These are phyloP conservation scores for Jaltomata sinuosa DNA, from an alignment of 257 asterid species.

Conservation along the genomic window DNA sequence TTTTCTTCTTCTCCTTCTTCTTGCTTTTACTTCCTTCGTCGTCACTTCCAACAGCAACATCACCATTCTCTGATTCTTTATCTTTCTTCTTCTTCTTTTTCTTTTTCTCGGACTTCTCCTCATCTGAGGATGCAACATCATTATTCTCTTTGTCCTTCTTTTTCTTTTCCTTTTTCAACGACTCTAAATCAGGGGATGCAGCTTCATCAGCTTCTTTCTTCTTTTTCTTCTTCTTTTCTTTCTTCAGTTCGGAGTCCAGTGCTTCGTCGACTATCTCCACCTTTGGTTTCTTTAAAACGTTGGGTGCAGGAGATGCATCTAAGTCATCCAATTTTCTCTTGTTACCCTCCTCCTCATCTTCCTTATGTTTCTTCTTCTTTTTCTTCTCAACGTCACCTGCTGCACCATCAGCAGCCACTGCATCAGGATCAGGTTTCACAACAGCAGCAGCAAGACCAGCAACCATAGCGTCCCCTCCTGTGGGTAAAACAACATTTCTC, in stretches of 20 bases:
- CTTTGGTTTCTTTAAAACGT: conserved; percentile 50
- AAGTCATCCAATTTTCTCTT: conserved; percentile 54
- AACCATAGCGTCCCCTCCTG: conserved; percentile 62
- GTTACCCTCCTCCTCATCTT: conserved; percentile 31
- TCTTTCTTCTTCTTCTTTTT: conserved; percentile 33
- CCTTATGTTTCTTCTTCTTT: conserved; percentile 44
- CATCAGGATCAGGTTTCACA: conserved; percentile 1
- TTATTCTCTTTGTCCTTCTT: conserved; percentile 32
- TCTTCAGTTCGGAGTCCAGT: conserved; percentile 3
- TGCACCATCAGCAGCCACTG: conserved; percentile 17
- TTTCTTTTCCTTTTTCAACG: conserved; percentile 23
- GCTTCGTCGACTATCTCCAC: conserved; percentile 26
- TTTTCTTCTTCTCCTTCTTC: conserved; percentile 68
- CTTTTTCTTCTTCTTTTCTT: conserved; percentile 50
- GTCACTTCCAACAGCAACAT: conserved; percentile 19
- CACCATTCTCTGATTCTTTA: conserved; percentile 37
- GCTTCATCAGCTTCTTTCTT: conserved; percentile 28
- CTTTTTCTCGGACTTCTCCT: conserved; percentile 59
- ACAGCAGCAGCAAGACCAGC: conserved; percentile 65
- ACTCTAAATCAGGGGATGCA: conserved; percentile 25
- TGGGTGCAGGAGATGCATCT: conserved; percentile 39
- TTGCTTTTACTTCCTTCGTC: conserved; percentile 33
- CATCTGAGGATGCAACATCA: conserved; percentile 25
- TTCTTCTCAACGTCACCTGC: conserved; percentile 32
- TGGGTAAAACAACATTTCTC: conserved; percentile 71